Conservation (phyloP, 164 flowering plant species). For the Echeveria elegans region DNA sequence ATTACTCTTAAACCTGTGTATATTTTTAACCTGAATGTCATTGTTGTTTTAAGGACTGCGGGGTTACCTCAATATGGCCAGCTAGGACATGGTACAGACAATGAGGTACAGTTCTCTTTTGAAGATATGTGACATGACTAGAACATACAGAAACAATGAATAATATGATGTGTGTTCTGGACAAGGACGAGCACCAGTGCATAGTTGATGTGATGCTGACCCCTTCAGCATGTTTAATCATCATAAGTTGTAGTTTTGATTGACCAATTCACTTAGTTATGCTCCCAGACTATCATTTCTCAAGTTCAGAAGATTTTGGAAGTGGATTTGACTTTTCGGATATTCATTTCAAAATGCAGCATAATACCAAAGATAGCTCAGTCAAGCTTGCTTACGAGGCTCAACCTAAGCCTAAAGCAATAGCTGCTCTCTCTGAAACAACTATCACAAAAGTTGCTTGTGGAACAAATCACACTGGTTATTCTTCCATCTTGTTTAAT, state of each 20-base stretch:
- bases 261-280: background rate
- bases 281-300: background rate
- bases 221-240: background rate
- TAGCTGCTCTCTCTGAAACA: conserved; percentile 64
- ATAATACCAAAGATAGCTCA: conserved; percentile 90
- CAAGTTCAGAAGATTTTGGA: background rate
- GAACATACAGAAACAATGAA: background rate
- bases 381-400: conserved; percentile 90
- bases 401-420: conserved; percentile 88
- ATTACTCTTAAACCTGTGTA: background rate
- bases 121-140: background rate
- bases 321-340: background rate
- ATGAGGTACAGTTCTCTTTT: conserved; percentile 53
- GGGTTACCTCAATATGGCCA: conserved; percentile 98
- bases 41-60: conserved; percentile 60
- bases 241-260: background rate
- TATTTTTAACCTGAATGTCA: conserved; percentile 9
- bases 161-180: background rate
- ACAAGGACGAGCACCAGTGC: background rate
- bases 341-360: conserved; percentile 38
- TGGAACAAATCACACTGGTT: conserved; percentile 98
- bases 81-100: conserved; percentile 96
- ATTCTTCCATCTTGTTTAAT: background rate
- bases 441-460: conserved; percentile 91
- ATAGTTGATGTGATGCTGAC: background rate